Conservation (phyloP, 352 stramenopile species). For the Aphanomyces invadans region DNA sequence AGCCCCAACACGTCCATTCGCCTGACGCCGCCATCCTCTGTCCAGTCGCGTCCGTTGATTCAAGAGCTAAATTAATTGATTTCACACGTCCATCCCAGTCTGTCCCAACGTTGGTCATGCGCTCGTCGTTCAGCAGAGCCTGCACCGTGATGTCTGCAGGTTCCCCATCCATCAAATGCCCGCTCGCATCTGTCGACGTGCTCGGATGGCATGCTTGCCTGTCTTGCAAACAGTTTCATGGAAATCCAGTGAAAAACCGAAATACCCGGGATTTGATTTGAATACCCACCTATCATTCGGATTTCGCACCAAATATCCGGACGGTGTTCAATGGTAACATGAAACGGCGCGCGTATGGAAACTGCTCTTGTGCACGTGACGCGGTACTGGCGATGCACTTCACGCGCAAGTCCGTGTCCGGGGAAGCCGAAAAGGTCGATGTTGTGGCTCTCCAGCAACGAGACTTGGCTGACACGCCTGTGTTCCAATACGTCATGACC, state of each 20-base stretch:
- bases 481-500: conserved; percentile 43
- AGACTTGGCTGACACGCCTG: conserved; percentile 41
- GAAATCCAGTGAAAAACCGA: too few relatives aligned
- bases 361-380: neutral
- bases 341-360: neutral
- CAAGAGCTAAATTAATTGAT: conserved; percentile 59
- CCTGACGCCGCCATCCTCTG: conserved; percentile 31
- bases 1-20: conserved; percentile 27
- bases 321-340: too few relatives aligned
- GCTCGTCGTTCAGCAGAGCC: too few relatives aligned
- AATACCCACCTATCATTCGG: too few relatives aligned
- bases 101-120: neutral
- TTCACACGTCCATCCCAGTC: neutral
- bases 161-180: too few relatives aligned
- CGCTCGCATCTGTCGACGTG: neutral
- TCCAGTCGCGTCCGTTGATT: conserved; percentile 48
- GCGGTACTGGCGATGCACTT: conserved; percentile 3
- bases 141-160: too few relatives aligned
- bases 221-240: too few relatives aligned
- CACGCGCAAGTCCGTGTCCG: neutral
- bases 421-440: conserved; percentile 29
- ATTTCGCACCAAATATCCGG: too few relatives aligned
- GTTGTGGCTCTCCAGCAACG: conserved; percentile 54
- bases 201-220: too few relatives aligned
- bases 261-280: too few relatives aligned